phyloP scores from a whole-genome alignment of 2,329 filamentous ascomycete species.

The Trichoderma breve region DNA sequence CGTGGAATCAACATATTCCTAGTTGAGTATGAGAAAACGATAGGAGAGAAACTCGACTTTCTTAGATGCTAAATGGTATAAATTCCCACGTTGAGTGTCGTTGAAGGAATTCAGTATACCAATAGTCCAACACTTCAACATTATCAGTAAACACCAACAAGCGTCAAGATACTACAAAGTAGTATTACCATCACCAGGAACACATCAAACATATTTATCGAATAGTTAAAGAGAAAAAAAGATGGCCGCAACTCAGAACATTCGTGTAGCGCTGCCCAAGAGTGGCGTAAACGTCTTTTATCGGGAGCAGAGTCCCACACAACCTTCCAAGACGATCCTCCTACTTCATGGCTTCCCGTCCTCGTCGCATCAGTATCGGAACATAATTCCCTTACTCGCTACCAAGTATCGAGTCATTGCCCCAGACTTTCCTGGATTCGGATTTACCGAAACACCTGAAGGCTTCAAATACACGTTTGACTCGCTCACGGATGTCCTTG shows the following conservation, averaged over 20 bases:
- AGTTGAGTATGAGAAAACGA: not conserved
- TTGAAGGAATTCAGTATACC: not conserved
- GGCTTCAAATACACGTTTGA: constrained; percentile 10
- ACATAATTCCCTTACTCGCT: constrained; percentile 6
- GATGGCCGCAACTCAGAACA: constrained; percentile 2
- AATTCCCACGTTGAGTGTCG: not conserved
- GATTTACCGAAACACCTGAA: constrained; percentile 7
- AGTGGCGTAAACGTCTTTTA: constrained; percentile 11
- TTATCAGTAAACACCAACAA: not conserved
- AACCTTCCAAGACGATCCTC: not conserved
- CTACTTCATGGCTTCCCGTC: constrained; percentile 16
- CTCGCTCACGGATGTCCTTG: not conserved
- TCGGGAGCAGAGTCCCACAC: constrained; percentile 1
- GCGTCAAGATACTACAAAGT: not conserved
- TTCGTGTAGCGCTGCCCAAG: not conserved
- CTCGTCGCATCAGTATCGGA: constrained; percentile 6
- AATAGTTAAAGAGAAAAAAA: not conserved
- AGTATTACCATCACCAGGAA: not conserved
- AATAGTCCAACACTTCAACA: not conserved
- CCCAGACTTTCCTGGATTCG: constrained; percentile 6
- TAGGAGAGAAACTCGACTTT: not conserved
- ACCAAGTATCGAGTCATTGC: constrained; percentile 12
- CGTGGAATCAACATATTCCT: not conserved
- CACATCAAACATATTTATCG: not conserved
- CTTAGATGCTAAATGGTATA: not conserved